Base-by-base conservation (phyloP, 2,329 filamentous ascomycete genomes). In the Scortechinia acanthostroma region DNA sequence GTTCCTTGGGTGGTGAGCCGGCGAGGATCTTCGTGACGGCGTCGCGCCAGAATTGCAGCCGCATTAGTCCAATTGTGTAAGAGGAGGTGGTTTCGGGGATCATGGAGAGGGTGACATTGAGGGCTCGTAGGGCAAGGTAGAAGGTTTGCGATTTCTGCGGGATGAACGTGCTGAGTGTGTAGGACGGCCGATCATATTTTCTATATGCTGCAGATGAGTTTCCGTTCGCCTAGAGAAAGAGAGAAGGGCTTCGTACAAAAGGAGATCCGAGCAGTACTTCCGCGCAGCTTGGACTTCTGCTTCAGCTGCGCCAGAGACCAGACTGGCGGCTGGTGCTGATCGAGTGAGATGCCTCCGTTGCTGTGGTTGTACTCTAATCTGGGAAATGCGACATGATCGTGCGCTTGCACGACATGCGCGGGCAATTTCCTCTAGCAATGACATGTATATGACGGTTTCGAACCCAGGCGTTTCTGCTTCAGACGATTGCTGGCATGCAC, bases 21-120 rank as follows among this genome's bases (percentile, higher is more conserved):
- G 73, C 64, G 3, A 83, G 64, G 1, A 77, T 69, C 49, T 73
- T 74, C 13, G 70, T 60, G 6, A 84, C 65, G 4, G 76, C 69
- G 50, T 83, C 77, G 21, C 76, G 69, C 71, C 80, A 83, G 63
- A 83, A 83, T 56, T 83, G 77, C 50, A 83, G 72, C 44, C 80
- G 76, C 77, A 83, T 81, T 42, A 77, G 67, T 22, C 77, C 79
- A 42, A 83, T 74, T 25, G 77, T 80, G 22, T 74, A 67, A 15
- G 74, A 77, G 48, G 74, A 80, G 4, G 77, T 81, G 1, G 75
- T 77, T 57, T 83, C 80, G 23, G 80, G 76, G 43, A 83, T 76
- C 43, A 76, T 68, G 33, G 80, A 77, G 45, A 82, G 66, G 49
- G 82, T 78, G 51, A 83, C 66, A 51, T 84, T 84, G 59, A 84